A percentile compares a stretch with the other conserved stretches of the same genome.
Evolutionary conservation across 768 basidiomycete species (phyloP).

Genomic region (Agaricus blazei): DNA sequence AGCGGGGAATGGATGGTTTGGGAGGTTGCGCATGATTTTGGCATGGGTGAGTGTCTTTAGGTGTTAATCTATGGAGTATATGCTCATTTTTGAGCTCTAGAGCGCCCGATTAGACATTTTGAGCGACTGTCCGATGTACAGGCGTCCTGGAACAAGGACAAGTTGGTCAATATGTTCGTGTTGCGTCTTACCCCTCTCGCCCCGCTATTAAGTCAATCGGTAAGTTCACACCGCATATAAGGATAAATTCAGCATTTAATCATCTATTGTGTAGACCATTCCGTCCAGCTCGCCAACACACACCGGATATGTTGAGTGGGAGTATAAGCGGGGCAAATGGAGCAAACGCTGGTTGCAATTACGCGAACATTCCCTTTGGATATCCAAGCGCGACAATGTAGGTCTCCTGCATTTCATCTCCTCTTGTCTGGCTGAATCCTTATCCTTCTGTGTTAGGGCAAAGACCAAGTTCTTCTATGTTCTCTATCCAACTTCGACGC

Average conservation of each 20-base stretch:
- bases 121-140: slow-evolving; percentile 78
- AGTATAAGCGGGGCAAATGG: slow-evolving; percentile 93
- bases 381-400: slow-evolving; percentile 88
- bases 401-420: slow-evolving; percentile 17
- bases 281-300: slow-evolving; percentile 41
- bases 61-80: neutral
- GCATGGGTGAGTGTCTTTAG: slow-evolving; percentile 64
- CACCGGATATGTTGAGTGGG: slow-evolving; percentile 78
- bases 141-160: slow-evolving; percentile 85
- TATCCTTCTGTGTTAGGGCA: slow-evolving; percentile 46
- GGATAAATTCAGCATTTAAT: slow-evolving; percentile 8
- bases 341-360: slow-evolving; percentile 86
- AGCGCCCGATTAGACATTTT: slow-evolving; percentile 85
- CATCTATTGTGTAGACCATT: slow-evolving; percentile 24
- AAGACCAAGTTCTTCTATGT: slow-evolving; percentile 79
- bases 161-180: slow-evolving; percentile 74
- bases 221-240: slow-evolving; percentile 26
- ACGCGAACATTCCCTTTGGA: slow-evolving; percentile 78
- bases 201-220: slow-evolving; percentile 50
- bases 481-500: slow-evolving; percentile 87
- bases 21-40: slow-evolving; percentile 87
- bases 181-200: slow-evolving; percentile 71
- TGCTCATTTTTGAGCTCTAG: slow-evolving; percentile 34
- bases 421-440: slow-evolving; percentile 7
- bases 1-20: slow-evolving; percentile 84